A percentile compares a stretch with the other conserved stretches of the same genome.
These are phyloP conservation scores for Colletotrichum theobromicola DNA, from an alignment of 2,329 filamentous ascomycete genomes.

Conservation along the genomic window DNA sequence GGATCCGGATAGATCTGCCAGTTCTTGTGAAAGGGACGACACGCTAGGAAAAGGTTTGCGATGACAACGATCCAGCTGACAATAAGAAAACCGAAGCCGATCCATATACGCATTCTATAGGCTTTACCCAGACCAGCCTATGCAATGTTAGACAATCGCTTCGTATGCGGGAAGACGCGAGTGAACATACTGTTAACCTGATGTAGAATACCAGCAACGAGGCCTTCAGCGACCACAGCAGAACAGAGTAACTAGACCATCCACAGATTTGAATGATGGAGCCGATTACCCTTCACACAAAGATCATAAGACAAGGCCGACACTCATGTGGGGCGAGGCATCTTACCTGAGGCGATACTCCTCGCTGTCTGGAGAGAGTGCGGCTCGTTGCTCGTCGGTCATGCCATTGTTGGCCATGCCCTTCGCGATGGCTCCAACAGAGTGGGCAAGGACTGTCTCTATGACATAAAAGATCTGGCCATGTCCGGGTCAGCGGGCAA, in stretches of 20 bases:
- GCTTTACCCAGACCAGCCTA: slow-evolving; percentile 38
- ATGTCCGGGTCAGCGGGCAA: not conserved
- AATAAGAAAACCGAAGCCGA: slow-evolving; percentile 55
- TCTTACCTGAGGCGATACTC: slow-evolving; percentile 47
- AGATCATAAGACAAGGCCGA: not conserved
- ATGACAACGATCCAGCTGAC: slow-evolving; percentile 54
- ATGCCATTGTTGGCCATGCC: slow-evolving; percentile 64
- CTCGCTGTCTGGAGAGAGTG: slow-evolving; percentile 45
- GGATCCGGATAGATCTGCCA: slow-evolving; percentile 67
- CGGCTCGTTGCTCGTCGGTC: slow-evolving; percentile 52
- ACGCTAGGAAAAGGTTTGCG: slow-evolving; percentile 57
- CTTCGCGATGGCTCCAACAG: slow-evolving; percentile 40
- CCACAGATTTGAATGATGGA: slow-evolving; percentile 58
- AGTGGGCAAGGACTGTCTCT: slow-evolving; percentile 32
- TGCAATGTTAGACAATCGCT: not conserved
- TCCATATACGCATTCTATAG: slow-evolving; percentile 48
- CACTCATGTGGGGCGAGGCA: rapidly evolving
- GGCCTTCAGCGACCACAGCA: slow-evolving; percentile 58
- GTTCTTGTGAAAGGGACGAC: slow-evolving; percentile 55
- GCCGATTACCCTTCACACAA: slow-evolving; percentile 50
- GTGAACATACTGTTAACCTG: slow-evolving; percentile 15
- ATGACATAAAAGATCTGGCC: slow-evolving; percentile 54
- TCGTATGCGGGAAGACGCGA: rapidly evolving
- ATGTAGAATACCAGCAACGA: slow-evolving; percentile 60
- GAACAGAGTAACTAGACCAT: slow-evolving; percentile 57